A percentile compares a stretch with the other conserved stretches of the same genome.
phyloP scores from a whole-genome alignment of 352 stramenopile genomes.

The Globisporangium orthogonon region DNA sequence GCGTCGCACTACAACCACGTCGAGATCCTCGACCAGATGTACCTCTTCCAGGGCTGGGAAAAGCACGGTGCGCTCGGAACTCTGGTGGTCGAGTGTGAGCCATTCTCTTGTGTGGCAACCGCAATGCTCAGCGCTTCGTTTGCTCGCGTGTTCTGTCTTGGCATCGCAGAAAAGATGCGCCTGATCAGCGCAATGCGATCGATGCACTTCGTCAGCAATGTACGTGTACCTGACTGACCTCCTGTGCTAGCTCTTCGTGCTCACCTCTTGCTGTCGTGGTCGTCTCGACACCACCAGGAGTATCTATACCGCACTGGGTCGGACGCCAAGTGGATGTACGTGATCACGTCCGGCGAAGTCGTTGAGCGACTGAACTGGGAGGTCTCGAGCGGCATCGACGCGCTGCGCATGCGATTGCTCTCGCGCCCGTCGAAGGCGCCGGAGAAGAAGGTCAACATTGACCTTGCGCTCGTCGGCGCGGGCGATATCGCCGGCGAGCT shows the following conservation, averaged over 20 bases:
- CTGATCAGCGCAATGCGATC: conserved; percentile 62
- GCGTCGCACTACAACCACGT: conserved; percentile 73
- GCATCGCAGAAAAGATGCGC: conserved; percentile 59
- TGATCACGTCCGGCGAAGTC: conserved; percentile 61
- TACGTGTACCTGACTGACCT: conserved; percentile 11
- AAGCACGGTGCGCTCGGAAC: conserved; percentile 38
- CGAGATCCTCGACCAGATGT: conserved; percentile 72
- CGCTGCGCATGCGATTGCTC: conserved; percentile 19
- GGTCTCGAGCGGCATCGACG: conserved; percentile 13
- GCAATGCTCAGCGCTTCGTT: no score
- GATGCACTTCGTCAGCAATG: conserved; percentile 55
- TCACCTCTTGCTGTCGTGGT: neutral
- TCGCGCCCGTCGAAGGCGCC: conserved; percentile 24
- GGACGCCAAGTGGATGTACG: conserved; percentile 70
- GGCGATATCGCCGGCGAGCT: conserved; percentile 59
- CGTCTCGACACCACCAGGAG: conserved; percentile 23
- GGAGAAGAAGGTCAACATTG: conserved; percentile 68
- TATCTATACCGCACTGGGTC: conserved; percentile 60
- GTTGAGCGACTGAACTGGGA: conserved; percentile 59
- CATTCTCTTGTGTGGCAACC: no score
- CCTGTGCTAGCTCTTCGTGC: neutral
- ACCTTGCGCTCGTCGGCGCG: conserved; percentile 46
- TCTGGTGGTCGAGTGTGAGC: no score
- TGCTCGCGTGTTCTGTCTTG: no score
- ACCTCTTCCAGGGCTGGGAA: conserved; percentile 59